phyloP scores from a whole-genome alignment of 169 alveolate genomes.

The Plasmodium reichenowi region DNA sequence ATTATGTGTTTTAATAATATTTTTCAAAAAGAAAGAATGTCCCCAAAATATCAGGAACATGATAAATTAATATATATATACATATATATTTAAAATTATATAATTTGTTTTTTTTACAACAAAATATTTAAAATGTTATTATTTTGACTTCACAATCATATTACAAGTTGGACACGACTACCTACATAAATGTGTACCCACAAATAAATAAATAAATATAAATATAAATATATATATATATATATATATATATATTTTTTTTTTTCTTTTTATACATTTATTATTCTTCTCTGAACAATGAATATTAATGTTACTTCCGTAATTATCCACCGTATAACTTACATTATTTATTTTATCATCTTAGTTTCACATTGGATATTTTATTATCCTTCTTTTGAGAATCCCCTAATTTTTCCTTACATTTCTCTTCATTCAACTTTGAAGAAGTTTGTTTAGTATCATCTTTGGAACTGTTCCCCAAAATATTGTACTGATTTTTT shows the following conservation, averaged over 20 bases:
- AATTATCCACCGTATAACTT: constrained; percentile 1
- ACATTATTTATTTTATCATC: not conserved
- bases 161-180: too few species aligned
- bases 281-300: not conserved
- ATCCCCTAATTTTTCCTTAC: not conserved
- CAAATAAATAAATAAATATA: not conserved
- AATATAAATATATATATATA: not conserved
- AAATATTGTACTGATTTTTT: not conserved
- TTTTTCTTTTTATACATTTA: not conserved
- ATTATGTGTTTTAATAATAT: too few species aligned
- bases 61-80: too few species aligned
- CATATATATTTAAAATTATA: too few species aligned
- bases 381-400: constrained; percentile 5
- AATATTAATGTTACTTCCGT: not conserved
- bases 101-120: too few species aligned
- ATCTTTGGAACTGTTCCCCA: not conserved
- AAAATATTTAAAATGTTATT: too few species aligned
- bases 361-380: constrained; percentile 11
- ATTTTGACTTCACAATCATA: too few species aligned
- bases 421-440: not conserved
- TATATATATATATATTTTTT: not conserved
- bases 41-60: too few species aligned
- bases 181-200: too few species aligned
- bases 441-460: not conserved
- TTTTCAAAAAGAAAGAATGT: too few species aligned